Evolutionary conservation across 2,329 filamentous ascomycete species (phyloP), one percentile per base, ranked within the genome.

Genomic region (Ophiocordyceps polyrhachis-furcata): DNA sequence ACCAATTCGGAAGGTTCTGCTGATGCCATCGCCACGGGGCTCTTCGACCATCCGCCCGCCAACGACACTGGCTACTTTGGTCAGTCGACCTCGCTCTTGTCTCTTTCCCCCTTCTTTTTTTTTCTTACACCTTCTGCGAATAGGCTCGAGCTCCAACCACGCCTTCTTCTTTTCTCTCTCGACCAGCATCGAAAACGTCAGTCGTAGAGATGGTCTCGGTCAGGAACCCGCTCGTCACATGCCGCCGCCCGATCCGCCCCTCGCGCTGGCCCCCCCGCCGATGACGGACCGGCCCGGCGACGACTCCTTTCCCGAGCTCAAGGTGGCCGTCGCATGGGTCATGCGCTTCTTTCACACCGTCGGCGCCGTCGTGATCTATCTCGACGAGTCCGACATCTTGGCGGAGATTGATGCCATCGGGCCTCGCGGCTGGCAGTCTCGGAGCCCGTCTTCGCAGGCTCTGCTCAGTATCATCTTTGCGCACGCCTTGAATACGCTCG

Each of bases 101-200:
- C n/a, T 28, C 32, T 28, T 5, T 5, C 12, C 8, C 19, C 5
- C 9, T 12, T n/a, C 11, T 7, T 13, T 8, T 29, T 11, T 28
- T 28, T 4, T 4, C 25, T 28, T 28, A 28, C 25, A 28, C 6
- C 6, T 7, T 4, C 9, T 23, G 21, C 25, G 7, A 2, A 28
- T 28, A 58, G 55, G 56, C 7, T 48, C 56, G 7, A 58, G 51
- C 31, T 56, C 56, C 9, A 59, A 59, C 35, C 56, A 59, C 43
- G 53, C 55, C 11, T 47, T 58, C 35, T 58, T 58, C 43, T 49
- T 54, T 41, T 51, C 52, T 7, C 46, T 59, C 3, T 54, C 55
- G 1, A 49, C 49, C 1, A 51, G 49, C 20, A 53, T 59, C 17
- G 53, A 53, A 7, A 55, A 55, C 31, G 44, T 53, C 11, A 49